Evolutionary conservation across 495 filamentous ascomycete genomes (phyloP), one percentile per base, ranked within the genome.

Genomic region (Cryomyces minteri): DNA sequence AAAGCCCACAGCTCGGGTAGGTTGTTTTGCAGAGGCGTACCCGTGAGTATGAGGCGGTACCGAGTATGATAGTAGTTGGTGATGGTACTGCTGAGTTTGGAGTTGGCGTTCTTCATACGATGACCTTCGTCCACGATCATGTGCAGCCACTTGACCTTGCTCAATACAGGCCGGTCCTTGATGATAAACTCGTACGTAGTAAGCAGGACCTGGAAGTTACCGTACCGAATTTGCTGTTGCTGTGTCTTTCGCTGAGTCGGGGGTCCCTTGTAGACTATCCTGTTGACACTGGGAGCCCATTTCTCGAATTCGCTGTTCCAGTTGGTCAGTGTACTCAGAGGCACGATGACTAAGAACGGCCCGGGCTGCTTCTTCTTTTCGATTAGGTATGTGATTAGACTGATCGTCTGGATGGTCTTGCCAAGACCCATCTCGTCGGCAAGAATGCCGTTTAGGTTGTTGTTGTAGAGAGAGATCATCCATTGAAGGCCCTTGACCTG

Each of bases 61-160:
- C 90, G 78, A 29, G 87, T 94, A 59, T 65, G 79, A 67, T 98
- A 98, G 66, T 95, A 96, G 39, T 84, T 77, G 39, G 88, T 88
- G 48, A 98, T 76, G 1, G 88, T 95, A 54, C 79, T 84, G 64
- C 84, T 94, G 53, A 98, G 72, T 64, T 98, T 98, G 11, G 90
- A 98, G 50, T 86, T 79, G n/a, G 83, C 68, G 62, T 98, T 98
- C 74, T 98, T 98, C 90, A 98, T 98, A 56, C 90, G 87, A 63
- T 98, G 90, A 62, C 90, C 90, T 68, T 98, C 90, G 53, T 98
- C 90, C 45, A 98, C 93, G 51, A 98, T 94, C 90, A 98, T 96
- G 65, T 98, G 92, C 43, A 90, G 80, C 90, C 90, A 98, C 62
- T 94, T 94, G 58, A 98, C 82, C 68, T 95, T 96, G 65, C 80